Conservation (phyloP, 306 rosid genomes). For the Senna siamea region DNA sequence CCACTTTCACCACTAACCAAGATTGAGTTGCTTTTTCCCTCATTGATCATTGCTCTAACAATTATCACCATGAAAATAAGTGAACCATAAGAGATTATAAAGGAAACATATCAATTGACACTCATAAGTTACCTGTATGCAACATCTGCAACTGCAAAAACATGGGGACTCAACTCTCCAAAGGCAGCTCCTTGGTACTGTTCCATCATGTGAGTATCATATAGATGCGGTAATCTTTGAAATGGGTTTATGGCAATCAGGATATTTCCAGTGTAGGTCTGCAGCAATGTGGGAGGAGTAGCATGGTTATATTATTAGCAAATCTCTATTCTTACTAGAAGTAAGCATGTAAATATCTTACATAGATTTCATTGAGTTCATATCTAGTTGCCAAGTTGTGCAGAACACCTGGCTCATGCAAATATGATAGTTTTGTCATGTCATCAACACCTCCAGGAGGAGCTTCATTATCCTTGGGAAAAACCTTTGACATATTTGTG, state of each 20-base stretch:
- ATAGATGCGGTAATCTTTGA: constrained; percentile 96
- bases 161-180: constrained; percentile 99
- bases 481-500: constrained; percentile 80
- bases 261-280: constrained; percentile 99
- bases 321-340: constrained; percentile 31
- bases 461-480: constrained; percentile 95
- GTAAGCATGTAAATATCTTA: constrained; percentile 49
- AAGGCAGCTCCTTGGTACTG: constrained; percentile 96
- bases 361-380: constrained; percentile 98
- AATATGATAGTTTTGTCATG: constrained; percentile 98
- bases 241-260: constrained; percentile 97
- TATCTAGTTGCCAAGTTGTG: constrained; percentile 96
- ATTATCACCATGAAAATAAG: constrained; percentile 36
- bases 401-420: constrained; percentile 99
- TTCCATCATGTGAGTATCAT: constrained; percentile 98
- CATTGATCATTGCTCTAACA: constrained; percentile 92
- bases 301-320: constrained; percentile 36
- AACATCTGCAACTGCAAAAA: constrained; percentile 99
- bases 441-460: constrained; percentile 99
- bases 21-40: constrained; percentile 99
- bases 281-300: constrained; percentile 47
- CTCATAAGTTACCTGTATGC: constrained; percentile 79
- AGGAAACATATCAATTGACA: constrained; percentile 14
- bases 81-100: constrained; percentile 22
- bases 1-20: constrained; percentile 99